Evolutionary conservation across 2,329 filamentous ascomycete species (phyloP).

Genomic region (Coleophoma eucalyptorum): DNA sequence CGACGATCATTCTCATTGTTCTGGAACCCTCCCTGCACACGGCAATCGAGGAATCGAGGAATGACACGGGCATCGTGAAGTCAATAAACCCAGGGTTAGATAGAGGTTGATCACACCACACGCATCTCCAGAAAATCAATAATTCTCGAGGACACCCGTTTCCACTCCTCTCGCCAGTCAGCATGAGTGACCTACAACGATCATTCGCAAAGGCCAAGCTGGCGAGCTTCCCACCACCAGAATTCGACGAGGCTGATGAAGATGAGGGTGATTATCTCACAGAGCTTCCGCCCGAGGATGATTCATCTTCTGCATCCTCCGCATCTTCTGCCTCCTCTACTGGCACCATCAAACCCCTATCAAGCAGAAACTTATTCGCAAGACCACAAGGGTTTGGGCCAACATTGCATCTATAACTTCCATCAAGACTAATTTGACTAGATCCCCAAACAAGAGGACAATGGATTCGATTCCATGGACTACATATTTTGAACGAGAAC

Average conservation of each 20-base stretch:
- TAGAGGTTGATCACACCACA: too few relatives aligned
- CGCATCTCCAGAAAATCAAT: too few relatives aligned
- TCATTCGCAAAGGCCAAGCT: constrained; percentile 76
- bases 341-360: constrained; percentile 82
- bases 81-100: too few relatives aligned
- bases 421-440: constrained; percentile 2
- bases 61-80: too few relatives aligned
- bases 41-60: too few relatives aligned
- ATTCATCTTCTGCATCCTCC: constrained; percentile 68
- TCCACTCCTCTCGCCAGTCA: constrained; percentile 8
- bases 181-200: constrained; percentile 79
- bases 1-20: too few relatives aligned
- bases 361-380: constrained; percentile 69
- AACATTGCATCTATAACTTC: too few relatives aligned
- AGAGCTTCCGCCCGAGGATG: constrained; percentile 46
- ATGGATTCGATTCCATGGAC: constrained; percentile 61
- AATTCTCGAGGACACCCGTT: too few relatives aligned
- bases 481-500: constrained; percentile 84
- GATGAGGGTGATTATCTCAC: constrained; percentile 32
- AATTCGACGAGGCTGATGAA: constrained; percentile 48
- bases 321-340: constrained; percentile 89
- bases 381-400: constrained; percentile 59
- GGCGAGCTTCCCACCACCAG: constrained; percentile 49
- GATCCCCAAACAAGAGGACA: constrained; percentile 25
- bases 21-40: too few relatives aligned